Base-by-base conservation (phyloP, 2,329 filamentous ascomycete species). In the Paramyrothecium roridum region DNA sequence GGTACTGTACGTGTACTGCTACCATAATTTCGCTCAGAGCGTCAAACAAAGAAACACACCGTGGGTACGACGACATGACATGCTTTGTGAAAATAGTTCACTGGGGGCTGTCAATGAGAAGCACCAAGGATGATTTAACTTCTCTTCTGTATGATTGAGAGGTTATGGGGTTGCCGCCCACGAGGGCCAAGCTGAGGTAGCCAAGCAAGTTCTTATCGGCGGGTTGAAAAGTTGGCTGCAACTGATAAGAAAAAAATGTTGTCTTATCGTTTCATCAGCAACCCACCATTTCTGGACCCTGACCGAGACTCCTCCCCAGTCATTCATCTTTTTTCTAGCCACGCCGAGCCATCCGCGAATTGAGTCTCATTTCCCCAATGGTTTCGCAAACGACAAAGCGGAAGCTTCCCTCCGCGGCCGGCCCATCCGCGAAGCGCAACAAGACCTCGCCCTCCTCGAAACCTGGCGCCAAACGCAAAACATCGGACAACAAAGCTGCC, bases 391-490 rank as follows among this genome's bases (percentile, higher is more conserved):
- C 65, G 30, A 73, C 70, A 56, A 75, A 75, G 67, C 72, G 73
- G 61, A 75, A 75, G 70, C 70, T 72, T 60, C 66, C 67, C 19
- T 54, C 65, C 19, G 52, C 66, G 46, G 57, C 63, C 53, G 67
- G 61, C n/a, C 65, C 72, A n/a, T 62, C 65, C 52, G 56, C 70
- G 54, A 75, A 75, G 61, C 72, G 72, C 58, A 65, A 63, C 54
- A 74, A 73, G 63, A 66, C 69, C 52, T 56, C 54, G 10, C 19
- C 57, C 33, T 56, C 50, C 16, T 21, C 59, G 16, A 62, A 59
- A 43, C 54, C 49, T 50, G 37, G 6, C 37, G 58, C 59, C 20
- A 61, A 64, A 55, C 57, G 51, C 50, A 61, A 48, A 47, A 21
- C 54, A 17, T 49, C 56, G 45, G 65, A 65, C 26, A 63, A 67